These are phyloP conservation scores for Bigelowiella natans DNA, from an alignment of 78 protist species.

Conservation along the genomic window DNA sequence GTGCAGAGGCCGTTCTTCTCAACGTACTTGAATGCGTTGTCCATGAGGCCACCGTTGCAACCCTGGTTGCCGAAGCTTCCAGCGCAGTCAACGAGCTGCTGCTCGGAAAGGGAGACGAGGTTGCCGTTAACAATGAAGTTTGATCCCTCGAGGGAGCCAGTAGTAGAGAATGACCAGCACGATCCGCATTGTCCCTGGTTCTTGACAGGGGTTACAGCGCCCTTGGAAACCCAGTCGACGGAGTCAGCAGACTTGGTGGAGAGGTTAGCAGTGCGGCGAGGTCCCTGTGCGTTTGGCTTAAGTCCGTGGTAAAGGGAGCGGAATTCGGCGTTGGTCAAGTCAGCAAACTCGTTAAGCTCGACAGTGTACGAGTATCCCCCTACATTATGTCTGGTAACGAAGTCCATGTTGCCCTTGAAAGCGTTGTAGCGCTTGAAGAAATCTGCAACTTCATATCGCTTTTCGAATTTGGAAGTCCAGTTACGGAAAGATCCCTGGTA, in stretches of 20 bases:
- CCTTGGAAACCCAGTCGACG: background rate
- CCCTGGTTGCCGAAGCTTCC: constrained; percentile 24
- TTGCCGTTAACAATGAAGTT: background rate
- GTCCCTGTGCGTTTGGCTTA: background rate
- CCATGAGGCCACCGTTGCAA: constrained; percentile 54
- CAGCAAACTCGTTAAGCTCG: constrained; percentile 60
- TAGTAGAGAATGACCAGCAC: constrained; percentile 1
- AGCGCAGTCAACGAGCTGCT: constrained; percentile 31
- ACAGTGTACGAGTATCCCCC: constrained; percentile 8
- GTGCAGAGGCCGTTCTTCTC: constrained; percentile 51
- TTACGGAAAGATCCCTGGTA: background rate
- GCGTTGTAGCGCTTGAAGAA: background rate
- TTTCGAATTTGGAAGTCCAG: background rate
- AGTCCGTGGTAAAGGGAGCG: background rate
- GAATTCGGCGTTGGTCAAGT: constrained; percentile 33
- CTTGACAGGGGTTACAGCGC: background rate
- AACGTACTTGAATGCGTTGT: constrained; percentile 44
- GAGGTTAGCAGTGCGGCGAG: background rate
- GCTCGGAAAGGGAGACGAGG: background rate
- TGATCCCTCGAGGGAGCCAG: background rate
- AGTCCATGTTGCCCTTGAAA: background rate
- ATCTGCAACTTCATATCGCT: background rate
- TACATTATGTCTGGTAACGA: background rate
- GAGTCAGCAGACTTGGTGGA: background rate
- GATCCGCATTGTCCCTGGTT: background rate